phyloP scores from a whole-genome alignment of 306 rosid species.

The Quercus aquifolioides region DNA sequence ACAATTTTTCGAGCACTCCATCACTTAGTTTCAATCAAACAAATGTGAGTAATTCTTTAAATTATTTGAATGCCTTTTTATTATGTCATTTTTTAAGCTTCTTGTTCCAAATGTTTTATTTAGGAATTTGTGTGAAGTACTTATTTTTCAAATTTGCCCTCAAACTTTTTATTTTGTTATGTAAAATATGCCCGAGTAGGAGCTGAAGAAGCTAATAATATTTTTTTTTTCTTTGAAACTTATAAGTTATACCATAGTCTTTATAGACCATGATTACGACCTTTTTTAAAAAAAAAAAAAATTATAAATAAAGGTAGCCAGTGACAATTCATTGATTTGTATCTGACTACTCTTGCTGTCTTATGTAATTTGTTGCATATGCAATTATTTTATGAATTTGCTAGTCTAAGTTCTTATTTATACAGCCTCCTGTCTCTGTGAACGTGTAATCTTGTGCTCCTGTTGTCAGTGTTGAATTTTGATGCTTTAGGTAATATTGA shows the following conservation, averaged over 20 bases:
- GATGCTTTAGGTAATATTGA: neutral
- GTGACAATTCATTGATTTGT: neutral
- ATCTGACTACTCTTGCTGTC: neutral
- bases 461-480: neutral
- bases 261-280: neutral
- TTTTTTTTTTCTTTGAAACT: neutral
- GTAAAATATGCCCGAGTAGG: neutral
- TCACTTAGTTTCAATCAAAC: conserved; percentile 58
- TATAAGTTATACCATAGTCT: neutral
- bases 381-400: neutral
- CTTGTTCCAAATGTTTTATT: neutral
- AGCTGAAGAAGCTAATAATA: neutral
- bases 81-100: neutral
- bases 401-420: neutral
- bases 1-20: conserved; percentile 18
- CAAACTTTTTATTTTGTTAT: neutral
- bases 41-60: conserved; percentile 42
- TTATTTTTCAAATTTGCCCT: neutral
- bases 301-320: neutral
- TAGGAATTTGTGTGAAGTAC: neutral
- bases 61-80: neutral
- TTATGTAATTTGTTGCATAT: neutral
- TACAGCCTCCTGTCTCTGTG: neutral
- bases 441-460: neutral
- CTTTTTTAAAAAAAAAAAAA: neutral